A percentile compares a stretch with the other conserved stretches of the same genome.
Conservation (phyloP, 331 rosid genomes). For the Telfairia occidentalis region DNA sequence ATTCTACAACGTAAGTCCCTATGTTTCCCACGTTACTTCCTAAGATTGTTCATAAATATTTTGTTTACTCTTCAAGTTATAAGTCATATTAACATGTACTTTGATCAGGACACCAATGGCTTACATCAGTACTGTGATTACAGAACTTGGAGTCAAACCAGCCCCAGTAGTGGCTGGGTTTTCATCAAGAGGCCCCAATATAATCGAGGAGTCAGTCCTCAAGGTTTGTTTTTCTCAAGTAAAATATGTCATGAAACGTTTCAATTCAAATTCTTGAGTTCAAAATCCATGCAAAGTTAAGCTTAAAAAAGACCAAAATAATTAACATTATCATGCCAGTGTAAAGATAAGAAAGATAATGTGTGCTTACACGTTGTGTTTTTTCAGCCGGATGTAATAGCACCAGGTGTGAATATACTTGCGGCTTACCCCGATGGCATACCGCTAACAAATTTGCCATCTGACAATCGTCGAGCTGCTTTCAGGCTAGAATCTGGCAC, state of each 20-base stretch:
- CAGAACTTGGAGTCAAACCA: too few relatives aligned
- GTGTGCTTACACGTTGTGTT: background rate
- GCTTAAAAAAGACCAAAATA: too few relatives aligned
- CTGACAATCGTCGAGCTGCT: constrained; percentile 28
- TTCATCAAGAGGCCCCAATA: too few relatives aligned
- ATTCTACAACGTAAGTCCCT: constrained; percentile 19
- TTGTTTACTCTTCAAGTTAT: constrained; percentile 21
- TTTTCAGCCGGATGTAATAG: constrained; percentile 57
- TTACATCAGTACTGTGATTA: constrained; percentile 26
- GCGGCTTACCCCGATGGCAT: constrained; percentile 40
- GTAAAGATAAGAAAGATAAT: too few relatives aligned
- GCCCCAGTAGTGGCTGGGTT: too few relatives aligned
- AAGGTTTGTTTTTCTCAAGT: too few relatives aligned
- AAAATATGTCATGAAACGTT: too few relatives aligned
- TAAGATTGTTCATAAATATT: background rate
- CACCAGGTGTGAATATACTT: constrained; percentile 57
- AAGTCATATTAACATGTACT: background rate
- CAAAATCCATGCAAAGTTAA: too few relatives aligned
- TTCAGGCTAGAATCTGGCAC: constrained; percentile 34
- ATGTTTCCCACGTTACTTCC: background rate
- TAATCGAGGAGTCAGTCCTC: too few relatives aligned
- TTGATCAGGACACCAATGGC: constrained; percentile 33
- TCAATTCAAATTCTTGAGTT: background rate
- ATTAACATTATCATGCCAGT: too few relatives aligned
- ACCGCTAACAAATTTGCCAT: constrained; percentile 12